These are phyloP conservation scores for Iris pallida DNA, from an alignment of 116 monocot species.

Conservation along the genomic window DNA sequence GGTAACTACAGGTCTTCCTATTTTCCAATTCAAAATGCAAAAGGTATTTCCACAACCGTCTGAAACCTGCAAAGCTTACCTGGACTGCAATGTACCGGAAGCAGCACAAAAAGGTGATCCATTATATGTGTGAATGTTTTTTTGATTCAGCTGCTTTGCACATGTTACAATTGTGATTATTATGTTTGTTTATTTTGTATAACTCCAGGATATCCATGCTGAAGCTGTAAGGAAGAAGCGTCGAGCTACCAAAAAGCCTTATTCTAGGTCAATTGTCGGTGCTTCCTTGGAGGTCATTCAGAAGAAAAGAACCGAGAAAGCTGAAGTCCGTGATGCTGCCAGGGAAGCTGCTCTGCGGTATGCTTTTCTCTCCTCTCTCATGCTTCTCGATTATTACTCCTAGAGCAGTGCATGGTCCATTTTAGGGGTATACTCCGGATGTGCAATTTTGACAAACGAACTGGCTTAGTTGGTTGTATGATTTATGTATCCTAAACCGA, in stretches of 20 bases:
- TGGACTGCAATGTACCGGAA: conserved; percentile 74
- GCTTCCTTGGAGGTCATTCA: conserved; percentile 40
- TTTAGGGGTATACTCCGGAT: not conserved
- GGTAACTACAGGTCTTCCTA: conserved; percentile 42
- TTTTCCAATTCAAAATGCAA: conserved; percentile 71
- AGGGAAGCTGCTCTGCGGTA: conserved; percentile 42
- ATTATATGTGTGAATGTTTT: not conserved
- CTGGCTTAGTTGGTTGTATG: too few relatives aligned
- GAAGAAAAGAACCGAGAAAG: conserved; percentile 41
- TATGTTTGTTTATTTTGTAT: not conserved
- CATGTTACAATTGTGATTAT: not conserved
- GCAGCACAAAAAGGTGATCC: conserved; percentile 63
- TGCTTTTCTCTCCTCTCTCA: not conserved
- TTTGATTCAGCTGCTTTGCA: not conserved
- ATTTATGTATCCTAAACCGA: too few relatives aligned
- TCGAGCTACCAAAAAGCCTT: conserved; percentile 29
- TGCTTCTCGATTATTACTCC: not conserved
- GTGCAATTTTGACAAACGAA: too few relatives aligned
- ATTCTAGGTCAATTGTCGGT: conserved; percentile 39
- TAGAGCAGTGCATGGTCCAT: not conserved
- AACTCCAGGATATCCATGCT: conserved; percentile 30
- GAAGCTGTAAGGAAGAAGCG: conserved; percentile 43
- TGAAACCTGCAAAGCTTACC: conserved; percentile 60
- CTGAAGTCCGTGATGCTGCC: conserved; percentile 44
- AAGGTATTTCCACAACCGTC: conserved; percentile 62